Conservation (phyloP, 2,329 filamentous ascomycete genomes). For the Aspergillus pseudonomiae region DNA sequence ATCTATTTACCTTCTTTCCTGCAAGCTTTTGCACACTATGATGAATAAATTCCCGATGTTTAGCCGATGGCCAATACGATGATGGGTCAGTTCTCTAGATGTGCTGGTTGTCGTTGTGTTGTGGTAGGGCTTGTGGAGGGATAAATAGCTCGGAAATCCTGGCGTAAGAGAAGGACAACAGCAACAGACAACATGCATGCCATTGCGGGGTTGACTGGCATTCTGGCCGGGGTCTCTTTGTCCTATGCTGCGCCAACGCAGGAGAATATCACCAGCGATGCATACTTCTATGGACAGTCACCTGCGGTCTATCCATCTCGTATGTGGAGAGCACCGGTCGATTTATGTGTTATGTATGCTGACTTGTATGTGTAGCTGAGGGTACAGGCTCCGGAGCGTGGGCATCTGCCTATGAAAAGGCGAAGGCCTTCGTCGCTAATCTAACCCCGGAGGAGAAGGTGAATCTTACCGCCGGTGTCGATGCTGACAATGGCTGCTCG, state of each 20-base stretch:
- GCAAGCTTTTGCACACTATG: background rate
- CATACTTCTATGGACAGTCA: slow-evolving; percentile 28
- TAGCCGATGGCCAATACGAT: background rate
- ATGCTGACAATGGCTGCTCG: slow-evolving; percentile 30
- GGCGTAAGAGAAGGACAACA: background rate
- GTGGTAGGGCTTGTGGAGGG: background rate
- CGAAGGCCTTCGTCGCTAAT: slow-evolving; percentile 41
- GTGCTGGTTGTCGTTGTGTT: background rate
- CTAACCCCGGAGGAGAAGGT: slow-evolving; percentile 49
- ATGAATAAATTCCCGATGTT: background rate
- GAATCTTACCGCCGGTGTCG: slow-evolving; percentile 35
- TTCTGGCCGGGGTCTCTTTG: slow-evolving; percentile 15
- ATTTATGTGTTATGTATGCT: background rate
- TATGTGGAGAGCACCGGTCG: slow-evolving; percentile 8
- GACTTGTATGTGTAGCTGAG: slow-evolving; percentile 16
- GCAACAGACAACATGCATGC: slow-evolving; percentile 8
- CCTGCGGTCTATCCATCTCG: slow-evolving; percentile 29
- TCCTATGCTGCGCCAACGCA: slow-evolving; percentile 14
- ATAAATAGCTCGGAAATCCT: background rate
- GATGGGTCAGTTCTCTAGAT: background rate
- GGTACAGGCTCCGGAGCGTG: slow-evolving; percentile 36
- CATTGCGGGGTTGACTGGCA: background rate
- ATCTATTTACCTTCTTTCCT: too few relatives aligned
- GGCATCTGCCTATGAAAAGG: slow-evolving; percentile 41
- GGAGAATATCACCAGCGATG: slow-evolving; percentile 27